Percentiles rank a stretch among this genome's conserved stretches.
These are phyloP conservation scores for Groenewaldozyma sp. DNA, from an alignment of 1,139 yeast species.

Conservation along the genomic window DNA sequence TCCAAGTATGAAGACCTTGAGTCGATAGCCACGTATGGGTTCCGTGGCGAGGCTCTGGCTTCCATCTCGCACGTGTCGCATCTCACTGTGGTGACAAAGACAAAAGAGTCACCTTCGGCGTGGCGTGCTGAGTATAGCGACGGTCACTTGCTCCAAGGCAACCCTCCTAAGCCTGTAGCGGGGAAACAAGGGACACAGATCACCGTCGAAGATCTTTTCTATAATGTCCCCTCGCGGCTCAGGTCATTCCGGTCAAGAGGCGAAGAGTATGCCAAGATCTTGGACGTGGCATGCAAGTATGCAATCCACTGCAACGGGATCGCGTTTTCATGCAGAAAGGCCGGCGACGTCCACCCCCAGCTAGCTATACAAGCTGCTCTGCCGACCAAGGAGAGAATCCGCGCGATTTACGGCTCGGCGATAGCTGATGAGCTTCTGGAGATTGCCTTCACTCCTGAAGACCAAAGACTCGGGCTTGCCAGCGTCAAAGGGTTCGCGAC, in stretches of 20 bases:
- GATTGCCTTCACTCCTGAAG: slow-evolving; percentile 17
- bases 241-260: slow-evolving; percentile 54
- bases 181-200: slow-evolving; percentile 85
- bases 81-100: slow-evolving; percentile 71
- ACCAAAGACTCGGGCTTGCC: slow-evolving; percentile 37
- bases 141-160: slow-evolving; percentile 40
- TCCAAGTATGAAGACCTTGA: slow-evolving; percentile 42
- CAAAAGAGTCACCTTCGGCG: slow-evolving; percentile 50
- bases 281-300: slow-evolving; percentile 80
- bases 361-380: slow-evolving; percentile 16
- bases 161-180: slow-evolving; percentile 57
- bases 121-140: slow-evolving; percentile 50
- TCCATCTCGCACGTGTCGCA: slow-evolving; percentile 55
- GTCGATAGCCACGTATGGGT: slow-evolving; percentile 54
- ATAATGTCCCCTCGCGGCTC: slow-evolving; percentile 74
- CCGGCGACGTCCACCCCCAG: slow-evolving; percentile 42
- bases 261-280: slow-evolving; percentile 67
- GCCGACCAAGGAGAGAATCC: slow-evolving; percentile 50
- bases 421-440: slow-evolving; percentile 58
- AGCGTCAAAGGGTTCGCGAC: slow-evolving; percentile 49
- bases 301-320: slow-evolving; percentile 63
- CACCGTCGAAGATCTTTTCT: slow-evolving; percentile 79
- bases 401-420: slow-evolving; percentile 61
- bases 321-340: slow-evolving; percentile 72
- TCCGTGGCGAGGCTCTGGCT: slow-evolving; percentile 75